A percentile compares a stretch with the other conserved stretches of the same genome.
Evolutionary conservation across 2,329 filamentous ascomycete species (phyloP).

Genomic region (Neospermospora avenae): DNA sequence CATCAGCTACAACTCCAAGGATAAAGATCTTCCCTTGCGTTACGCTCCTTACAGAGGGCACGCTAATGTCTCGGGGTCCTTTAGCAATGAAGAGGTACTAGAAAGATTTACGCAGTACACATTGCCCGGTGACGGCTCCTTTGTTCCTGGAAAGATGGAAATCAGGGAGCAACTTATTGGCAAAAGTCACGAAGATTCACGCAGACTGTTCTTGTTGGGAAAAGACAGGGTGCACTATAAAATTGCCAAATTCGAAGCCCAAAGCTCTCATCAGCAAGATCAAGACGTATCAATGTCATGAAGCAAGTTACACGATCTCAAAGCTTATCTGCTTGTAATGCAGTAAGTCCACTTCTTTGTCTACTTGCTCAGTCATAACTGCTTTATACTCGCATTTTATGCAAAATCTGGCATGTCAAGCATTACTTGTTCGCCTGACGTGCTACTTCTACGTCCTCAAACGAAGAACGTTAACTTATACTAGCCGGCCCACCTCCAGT

Average conservation of each 20-base stretch:
- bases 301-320: not conserved
- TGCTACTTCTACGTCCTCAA: not conserved
- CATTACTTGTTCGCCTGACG: not conserved
- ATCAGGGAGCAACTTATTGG: constrained; percentile 17
- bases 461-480: not conserved
- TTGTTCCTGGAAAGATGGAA: constrained; percentile 28
- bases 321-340: not conserved
- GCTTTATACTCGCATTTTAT: not conserved
- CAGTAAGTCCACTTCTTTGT: not conserved
- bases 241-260: constrained; percentile 23
- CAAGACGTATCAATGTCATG: constrained; percentile 29
- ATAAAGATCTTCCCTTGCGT: constrained; percentile 9
- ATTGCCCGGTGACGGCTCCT: constrained; percentile 18
- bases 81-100: constrained; percentile 24
- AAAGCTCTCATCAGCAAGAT: constrained; percentile 2
- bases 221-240: constrained; percentile 31
- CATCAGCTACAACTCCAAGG: constrained; percentile 23
- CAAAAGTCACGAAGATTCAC: constrained; percentile 14
- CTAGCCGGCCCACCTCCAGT: too few relatives aligned
- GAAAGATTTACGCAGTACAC: constrained; percentile 17
- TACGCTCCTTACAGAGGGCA: constrained; percentile 7
- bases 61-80: constrained; percentile 1
- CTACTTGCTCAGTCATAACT: not conserved
- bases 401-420: not conserved
- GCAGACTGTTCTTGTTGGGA: constrained; percentile 28